Evolutionary conservation across 805 yeast genomes (phyloP).

Genomic region (Suhomyces kilbournensis): DNA sequence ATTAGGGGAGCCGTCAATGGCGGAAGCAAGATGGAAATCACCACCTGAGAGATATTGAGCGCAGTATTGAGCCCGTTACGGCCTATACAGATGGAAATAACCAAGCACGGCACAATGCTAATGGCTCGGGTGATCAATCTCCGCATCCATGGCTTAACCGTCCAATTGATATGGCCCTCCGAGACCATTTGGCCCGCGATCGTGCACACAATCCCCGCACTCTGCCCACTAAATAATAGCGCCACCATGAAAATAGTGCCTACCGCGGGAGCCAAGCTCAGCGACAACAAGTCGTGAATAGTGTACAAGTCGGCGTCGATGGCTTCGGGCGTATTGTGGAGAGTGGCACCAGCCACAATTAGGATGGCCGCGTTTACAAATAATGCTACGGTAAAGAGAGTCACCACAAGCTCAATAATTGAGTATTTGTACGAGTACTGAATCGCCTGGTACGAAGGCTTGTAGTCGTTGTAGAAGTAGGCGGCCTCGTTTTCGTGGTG

Average conservation of each 20-base stretch:
- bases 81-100: slow-evolving; percentile 70
- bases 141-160: slow-evolving; percentile 73
- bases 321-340: slow-evolving; percentile 62
- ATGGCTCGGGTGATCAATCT: slow-evolving; percentile 74
- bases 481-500: slow-evolving; percentile 20
- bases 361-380: slow-evolving; percentile 84
- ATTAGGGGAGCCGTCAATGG: slow-evolving; percentile 82
- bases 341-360: slow-evolving; percentile 76
- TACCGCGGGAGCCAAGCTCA: slow-evolving; percentile 65
- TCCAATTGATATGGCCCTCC: slow-evolving; percentile 89
- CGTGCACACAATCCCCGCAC: slow-evolving; percentile 91
- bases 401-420: slow-evolving; percentile 63
- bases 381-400: slow-evolving; percentile 75
- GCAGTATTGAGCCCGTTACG: slow-evolving; percentile 67
- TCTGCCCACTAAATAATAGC: slow-evolving; percentile 77
- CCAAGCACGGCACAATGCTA: slow-evolving; percentile 77
- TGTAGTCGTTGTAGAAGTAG: slow-evolving; percentile 45
- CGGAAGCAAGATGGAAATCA: slow-evolving; percentile 77
- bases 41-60: slow-evolving; percentile 82
- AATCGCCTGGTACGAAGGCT: slow-evolving; percentile 73
- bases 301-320: slow-evolving; percentile 79
- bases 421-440: slow-evolving; percentile 69
- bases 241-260: slow-evolving; percentile 87
- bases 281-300: slow-evolving; percentile 62
- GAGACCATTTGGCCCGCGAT: slow-evolving; percentile 91